Conservation (phyloP, 176 grass and related monocot genomes). For the Dendrocalamus sinicus region DNA sequence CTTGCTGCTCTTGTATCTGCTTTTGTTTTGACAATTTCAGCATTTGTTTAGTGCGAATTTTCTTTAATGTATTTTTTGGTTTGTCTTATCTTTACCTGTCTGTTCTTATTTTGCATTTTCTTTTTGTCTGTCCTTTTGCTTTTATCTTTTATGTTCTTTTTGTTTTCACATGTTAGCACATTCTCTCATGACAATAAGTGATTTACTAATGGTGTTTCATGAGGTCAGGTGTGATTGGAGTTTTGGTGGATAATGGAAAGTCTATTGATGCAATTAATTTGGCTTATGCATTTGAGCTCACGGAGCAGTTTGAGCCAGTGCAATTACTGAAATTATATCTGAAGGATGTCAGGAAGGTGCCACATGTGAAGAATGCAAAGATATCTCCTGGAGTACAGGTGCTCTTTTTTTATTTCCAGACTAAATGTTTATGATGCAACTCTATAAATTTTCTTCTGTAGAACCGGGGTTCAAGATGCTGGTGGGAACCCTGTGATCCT, state of each 20-base stretch:
- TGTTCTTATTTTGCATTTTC: constrained; percentile 26
- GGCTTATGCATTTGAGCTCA: constrained; percentile 72
- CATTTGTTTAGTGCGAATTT: not conserved
- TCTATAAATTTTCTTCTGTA: not conserved
- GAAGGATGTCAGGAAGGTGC: constrained; percentile 69
- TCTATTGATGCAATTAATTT: constrained; percentile 88
- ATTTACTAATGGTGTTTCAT: constrained; percentile 16
- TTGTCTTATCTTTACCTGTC: not conserved
- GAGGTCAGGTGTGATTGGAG: constrained; percentile 73
- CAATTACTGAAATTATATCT: constrained; percentile 82
- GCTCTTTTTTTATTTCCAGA: constrained; percentile 23
- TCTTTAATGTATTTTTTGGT: not conserved
- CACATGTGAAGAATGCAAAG: constrained; percentile 62
- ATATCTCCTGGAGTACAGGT: constrained; percentile 73
- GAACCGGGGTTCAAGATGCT: not conserved
- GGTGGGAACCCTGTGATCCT: not conserved
- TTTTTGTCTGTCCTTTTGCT: not conserved
- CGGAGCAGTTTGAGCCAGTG: constrained; percentile 69
- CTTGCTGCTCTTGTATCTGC: not conserved
- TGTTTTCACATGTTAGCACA: not conserved
- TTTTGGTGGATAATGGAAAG: constrained; percentile 70
- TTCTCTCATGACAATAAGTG: constrained; percentile 11
- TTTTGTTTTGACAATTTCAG: constrained; percentile 4
- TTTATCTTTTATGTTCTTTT: not conserved
- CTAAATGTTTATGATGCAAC: not conserved